A percentile compares a stretch with the other conserved stretches of the same genome.
phyloP scores from a whole-genome alignment of 768 basidiomycete genomes.

The Galerina marginata region DNA sequence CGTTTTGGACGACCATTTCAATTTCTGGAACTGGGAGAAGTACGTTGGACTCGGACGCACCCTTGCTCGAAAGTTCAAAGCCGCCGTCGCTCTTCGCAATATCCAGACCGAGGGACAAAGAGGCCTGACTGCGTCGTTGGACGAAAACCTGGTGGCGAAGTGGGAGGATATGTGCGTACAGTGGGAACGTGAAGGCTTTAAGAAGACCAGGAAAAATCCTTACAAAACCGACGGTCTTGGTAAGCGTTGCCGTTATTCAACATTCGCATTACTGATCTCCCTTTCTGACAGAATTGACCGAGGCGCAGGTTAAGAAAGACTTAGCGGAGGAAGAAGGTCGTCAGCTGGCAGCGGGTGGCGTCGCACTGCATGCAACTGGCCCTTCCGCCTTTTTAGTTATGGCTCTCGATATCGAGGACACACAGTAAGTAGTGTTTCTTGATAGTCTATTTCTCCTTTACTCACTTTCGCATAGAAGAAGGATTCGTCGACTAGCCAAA shows the following conservation, averaged over 20 bases:
- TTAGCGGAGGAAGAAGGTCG: constrained; percentile 4
- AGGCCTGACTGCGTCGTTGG: too few relatives aligned
- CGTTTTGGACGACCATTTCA: constrained; percentile 4
- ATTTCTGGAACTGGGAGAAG: constrained; percentile 8
- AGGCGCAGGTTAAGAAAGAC: constrained; percentile 7
- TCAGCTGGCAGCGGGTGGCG: neutral
- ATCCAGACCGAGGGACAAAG: neutral
- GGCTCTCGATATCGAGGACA: too few relatives aligned
- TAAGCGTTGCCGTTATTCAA: too few relatives aligned
- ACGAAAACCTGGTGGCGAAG: too few relatives aligned
- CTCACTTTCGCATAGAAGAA: neutral
- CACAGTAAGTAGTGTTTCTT: too few relatives aligned
- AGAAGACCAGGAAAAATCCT: too few relatives aligned
- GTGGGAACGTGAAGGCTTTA: too few relatives aligned
- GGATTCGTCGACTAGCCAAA: neutral
- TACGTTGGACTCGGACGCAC: neutral
- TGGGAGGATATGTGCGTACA: too few relatives aligned
- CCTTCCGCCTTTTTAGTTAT: too few relatives aligned
- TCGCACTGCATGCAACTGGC: too few relatives aligned
- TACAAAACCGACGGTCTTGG: too few relatives aligned
- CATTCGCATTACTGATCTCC: neutral
- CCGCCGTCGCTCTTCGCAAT: neutral
- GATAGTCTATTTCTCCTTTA: too few relatives aligned
- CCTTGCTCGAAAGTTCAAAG: neutral
- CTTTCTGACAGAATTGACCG: neutral